Evolutionary conservation across 345 rosid genomes (phyloP), one percentile per base, ranked within the genome.

Genomic region (Kandelia obovata): DNA sequence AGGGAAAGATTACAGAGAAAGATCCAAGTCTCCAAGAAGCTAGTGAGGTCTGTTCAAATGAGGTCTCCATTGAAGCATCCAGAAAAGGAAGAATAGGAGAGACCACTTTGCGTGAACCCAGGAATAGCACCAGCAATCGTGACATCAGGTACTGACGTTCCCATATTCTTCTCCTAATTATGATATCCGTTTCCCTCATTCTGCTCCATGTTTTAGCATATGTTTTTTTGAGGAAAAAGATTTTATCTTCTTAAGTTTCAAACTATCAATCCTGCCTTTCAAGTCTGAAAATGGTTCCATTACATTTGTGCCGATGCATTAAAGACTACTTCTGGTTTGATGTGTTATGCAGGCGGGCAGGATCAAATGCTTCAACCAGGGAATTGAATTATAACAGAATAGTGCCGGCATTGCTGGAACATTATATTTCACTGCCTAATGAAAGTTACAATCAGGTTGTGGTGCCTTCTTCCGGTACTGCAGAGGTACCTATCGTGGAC

Each of bases 301-400:
- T 23, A 56, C 26, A n/a, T 55, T 26, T 56, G 16, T 25, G 28
- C 59, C 10, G 17, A 56, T 56, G 28, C 28, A 55, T 9, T 11
- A 11, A 11, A 13, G 27, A 27, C 16, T n/a, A 20, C 62, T 60
- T 5, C 20, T 30, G 30, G 17, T 51, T 51, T 34, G 55, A 25
- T 67, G 11, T 68, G 63, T 53, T 55, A 13, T 65, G 59, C 77
- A 87, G 90, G 83, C 63, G 25, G 49, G 56, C 79, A 58, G 85
- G 84, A 75, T 87, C 85, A 35, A 83, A 70, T 78, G 81, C 81
- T 25, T 63, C 69, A 63, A 28, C 72, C 6, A 79, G 75, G 78
- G 98, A 92, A 75, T 83, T 61, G 59, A 91, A 74, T 83, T 85
- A 83, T 67, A 78, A 78, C 74, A 85, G 62, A 75, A 78, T 85